These are phyloP conservation scores for Diversispora eburnea DNA, from an alignment of 192 early-diverging fungal species.

Conservation along the genomic window DNA sequence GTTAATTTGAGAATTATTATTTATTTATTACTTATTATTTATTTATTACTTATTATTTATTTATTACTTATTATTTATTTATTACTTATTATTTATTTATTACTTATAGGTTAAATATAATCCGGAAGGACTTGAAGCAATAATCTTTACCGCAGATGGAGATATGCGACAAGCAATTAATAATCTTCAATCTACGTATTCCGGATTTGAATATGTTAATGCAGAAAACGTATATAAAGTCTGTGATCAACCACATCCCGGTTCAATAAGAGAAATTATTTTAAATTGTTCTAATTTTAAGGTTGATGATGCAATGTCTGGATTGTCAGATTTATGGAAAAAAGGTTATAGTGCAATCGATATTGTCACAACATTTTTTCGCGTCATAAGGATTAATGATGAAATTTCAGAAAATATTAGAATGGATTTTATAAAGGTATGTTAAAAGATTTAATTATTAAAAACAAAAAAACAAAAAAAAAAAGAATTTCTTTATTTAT, in stretches of 20 bases:
- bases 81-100: neutral
- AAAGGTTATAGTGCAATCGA: slow-evolving; percentile 88
- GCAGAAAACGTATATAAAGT: slow-evolving; percentile 94
- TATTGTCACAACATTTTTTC: slow-evolving; percentile 88
- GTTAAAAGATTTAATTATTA: neutral
- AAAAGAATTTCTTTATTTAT: neutral
- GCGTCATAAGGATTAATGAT: slow-evolving; percentile 76
- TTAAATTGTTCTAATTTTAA: slow-evolving; percentile 62
- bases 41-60: neutral
- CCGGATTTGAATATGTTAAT: slow-evolving; percentile 82
- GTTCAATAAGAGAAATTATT: slow-evolving; percentile 71
- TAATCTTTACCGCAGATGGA: slow-evolving; percentile 95
- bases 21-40: neutral
- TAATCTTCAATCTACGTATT: slow-evolving; percentile 87
- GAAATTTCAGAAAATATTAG: slow-evolving; percentile 78
- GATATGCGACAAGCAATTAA: slow-evolving; percentile 99
- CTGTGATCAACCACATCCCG: slow-evolving; percentile 96
- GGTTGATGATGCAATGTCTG: slow-evolving; percentile 67
- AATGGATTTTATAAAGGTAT: slow-evolving; percentile 81
- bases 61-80: neutral
- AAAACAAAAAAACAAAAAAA: too few species aligned
- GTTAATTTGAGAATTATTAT: neutral
- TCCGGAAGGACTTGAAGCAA: slow-evolving; percentile 85
- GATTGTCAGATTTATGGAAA: slow-evolving; percentile 68
- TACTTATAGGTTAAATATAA: slow-evolving; percentile 66